A percentile compares a stretch with the other conserved stretches of the same genome.
These are phyloP conservation scores for Penicillium riverlandense DNA, from an alignment of 495 filamentous ascomycete species.

Conservation along the genomic window DNA sequence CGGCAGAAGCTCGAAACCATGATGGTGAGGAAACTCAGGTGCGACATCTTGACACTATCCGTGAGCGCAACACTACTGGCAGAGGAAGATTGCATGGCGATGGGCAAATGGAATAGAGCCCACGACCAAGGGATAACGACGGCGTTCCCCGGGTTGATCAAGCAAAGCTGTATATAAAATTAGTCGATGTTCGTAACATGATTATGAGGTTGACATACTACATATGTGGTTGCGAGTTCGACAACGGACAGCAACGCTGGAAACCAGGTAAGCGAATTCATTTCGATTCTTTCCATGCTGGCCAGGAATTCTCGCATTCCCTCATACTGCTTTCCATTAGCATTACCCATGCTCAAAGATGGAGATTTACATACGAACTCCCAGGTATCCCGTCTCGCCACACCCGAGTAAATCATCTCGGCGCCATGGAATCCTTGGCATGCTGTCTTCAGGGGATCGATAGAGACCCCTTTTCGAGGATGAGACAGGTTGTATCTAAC, in stretches of 20 bases:
- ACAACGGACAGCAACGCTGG: slow-evolving; percentile 2
- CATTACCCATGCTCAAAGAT: not conserved
- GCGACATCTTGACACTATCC: not conserved
- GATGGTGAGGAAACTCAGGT: not conserved
- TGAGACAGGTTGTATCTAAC: not conserved
- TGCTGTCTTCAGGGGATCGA: not conserved
- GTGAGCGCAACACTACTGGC: not conserved
- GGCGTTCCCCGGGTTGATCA: slow-evolving; percentile 2
- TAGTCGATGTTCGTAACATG: not conserved
- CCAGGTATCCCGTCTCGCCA: not conserved
- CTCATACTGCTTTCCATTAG: not conserved
- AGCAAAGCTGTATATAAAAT: slow-evolving; percentile 1
- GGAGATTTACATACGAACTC: not conserved
- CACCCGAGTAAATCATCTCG: not conserved
- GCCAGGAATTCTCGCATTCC: not conserved
- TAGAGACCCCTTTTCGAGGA: not conserved
- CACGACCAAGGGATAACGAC: slow-evolving; percentile 7
- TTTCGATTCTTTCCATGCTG: not conserved
- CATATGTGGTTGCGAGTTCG: slow-evolving; percentile 1
- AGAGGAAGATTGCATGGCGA: not conserved
- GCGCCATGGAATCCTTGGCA: not conserved
- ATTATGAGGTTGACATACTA: not conserved
- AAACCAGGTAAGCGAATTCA: not conserved
- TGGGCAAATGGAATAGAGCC: slow-evolving; percentile 3
- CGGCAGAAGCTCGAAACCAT: not conserved